Conservation (phyloP, 768 basidiomycete species). For the Mycena capillaripes region DNA sequence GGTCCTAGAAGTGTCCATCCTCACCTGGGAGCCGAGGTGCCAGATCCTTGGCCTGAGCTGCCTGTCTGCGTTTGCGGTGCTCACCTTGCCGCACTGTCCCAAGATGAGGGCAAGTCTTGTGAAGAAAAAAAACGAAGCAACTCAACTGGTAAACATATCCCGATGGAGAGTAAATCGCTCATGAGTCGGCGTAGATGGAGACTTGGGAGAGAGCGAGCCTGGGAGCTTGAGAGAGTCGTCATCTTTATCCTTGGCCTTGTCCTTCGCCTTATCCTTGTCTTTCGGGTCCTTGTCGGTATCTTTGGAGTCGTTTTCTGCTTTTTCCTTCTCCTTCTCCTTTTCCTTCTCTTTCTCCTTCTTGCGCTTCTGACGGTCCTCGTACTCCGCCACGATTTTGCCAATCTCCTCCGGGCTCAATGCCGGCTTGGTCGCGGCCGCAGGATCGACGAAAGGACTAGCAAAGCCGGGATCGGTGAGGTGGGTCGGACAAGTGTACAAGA, state of each 20-base stretch:
- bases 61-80: slow-evolving; percentile 77
- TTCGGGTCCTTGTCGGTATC: slow-evolving; percentile 50
- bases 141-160: slow-evolving; percentile 75
- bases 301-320: slow-evolving; percentile 52
- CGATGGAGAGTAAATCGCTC: slow-evolving; percentile 87
- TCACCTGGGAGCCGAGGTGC: slow-evolving; percentile 76
- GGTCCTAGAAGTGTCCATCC: background rate
- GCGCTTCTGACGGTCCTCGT: slow-evolving; percentile 79
- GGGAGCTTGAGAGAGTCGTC: slow-evolving; percentile 45
- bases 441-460: slow-evolving; percentile 60
- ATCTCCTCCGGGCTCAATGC: slow-evolving; percentile 78
- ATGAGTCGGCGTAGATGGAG: slow-evolving; percentile 65
- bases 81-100: slow-evolving; percentile 78
- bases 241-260: slow-evolving; percentile 47
- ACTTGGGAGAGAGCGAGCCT: slow-evolving; percentile 45
- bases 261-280: slow-evolving; percentile 51
- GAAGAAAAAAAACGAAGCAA: slow-evolving; percentile 29
- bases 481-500: slow-evolving; percentile 85
- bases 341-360: slow-evolving; percentile 70
- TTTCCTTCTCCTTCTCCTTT: slow-evolving; percentile 59
- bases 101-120: background rate
- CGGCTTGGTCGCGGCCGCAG: slow-evolving; percentile 51
- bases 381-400: slow-evolving; percentile 82
- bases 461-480: slow-evolving; percentile 89
- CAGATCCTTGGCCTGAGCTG: slow-evolving; percentile 76